Evolutionary conservation across 2,329 filamentous ascomycete genomes (phyloP).

Genomic region (Trichophyton simii): DNA sequence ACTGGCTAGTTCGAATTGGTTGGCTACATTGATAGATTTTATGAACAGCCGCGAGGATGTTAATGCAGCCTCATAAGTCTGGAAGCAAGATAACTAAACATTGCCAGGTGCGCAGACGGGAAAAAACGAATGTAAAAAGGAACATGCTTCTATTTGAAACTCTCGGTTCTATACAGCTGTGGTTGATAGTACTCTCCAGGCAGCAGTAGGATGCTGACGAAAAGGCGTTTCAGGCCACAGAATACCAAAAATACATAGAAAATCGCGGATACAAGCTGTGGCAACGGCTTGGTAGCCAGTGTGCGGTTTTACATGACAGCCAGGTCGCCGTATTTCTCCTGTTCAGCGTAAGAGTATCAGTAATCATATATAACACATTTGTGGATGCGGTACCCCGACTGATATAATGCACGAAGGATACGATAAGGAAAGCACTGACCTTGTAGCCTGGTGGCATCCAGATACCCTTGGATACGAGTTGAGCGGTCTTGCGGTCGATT

Average conservation of each 20-base stretch:
- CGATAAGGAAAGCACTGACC: constrained; percentile 46
- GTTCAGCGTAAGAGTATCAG: constrained; percentile 14
- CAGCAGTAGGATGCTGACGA: neutral
- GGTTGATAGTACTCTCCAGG: neutral
- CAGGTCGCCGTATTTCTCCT: constrained; percentile 99
- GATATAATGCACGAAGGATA: neutral
- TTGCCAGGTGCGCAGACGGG: neutral
- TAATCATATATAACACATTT: neutral
- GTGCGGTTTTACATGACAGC: constrained; percentile 63
- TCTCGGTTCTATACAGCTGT: constrained; percentile 12
- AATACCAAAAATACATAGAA: constrained; percentile 7
- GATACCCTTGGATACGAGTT: constrained; percentile 94
- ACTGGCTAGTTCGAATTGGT: neutral
- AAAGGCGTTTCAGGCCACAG: neutral
- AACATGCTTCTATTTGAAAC: constrained; percentile 9
- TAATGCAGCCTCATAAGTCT: neutral
- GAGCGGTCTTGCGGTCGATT: constrained; percentile 90
- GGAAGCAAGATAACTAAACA: neutral
- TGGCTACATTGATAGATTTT: neutral
- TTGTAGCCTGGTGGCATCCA: constrained; percentile 99
- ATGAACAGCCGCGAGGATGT: neutral
- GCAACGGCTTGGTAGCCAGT: neutral
- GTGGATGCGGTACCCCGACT: neutral
- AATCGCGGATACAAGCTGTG: neutral
- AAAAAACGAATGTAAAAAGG: neutral